Evolutionary conservation across 2,329 filamentous ascomycete genomes (phyloP).

Genomic region (Aspergillus amoenus): DNA sequence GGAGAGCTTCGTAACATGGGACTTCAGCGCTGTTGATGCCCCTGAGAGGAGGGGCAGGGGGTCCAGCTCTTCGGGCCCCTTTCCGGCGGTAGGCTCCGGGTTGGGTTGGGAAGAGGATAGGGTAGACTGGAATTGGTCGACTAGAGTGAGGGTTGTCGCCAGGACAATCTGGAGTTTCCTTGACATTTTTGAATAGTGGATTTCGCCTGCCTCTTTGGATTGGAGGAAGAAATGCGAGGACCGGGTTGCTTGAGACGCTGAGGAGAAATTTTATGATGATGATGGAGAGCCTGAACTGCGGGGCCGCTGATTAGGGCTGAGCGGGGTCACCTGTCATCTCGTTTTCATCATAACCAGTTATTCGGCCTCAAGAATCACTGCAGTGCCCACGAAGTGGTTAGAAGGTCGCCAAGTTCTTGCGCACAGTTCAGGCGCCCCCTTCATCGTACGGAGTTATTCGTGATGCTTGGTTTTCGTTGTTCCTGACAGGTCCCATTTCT

Average conservation of each 20-base stretch:
- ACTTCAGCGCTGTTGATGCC: slow-evolving; percentile 70
- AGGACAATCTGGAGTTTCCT: slow-evolving; percentile 33
- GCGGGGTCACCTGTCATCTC: slow-evolving; percentile 26
- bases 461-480: background rate
- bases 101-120: slow-evolving; percentile 27
- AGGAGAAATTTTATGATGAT: slow-evolving; percentile 27
- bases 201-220: slow-evolving; percentile 9
- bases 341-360: too few species aligned
- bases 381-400: too few species aligned
- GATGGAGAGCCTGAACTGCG: slow-evolving; percentile 21
- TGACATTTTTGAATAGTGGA: slow-evolving; percentile 23
- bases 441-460: too few species aligned
- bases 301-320: slow-evolving; percentile 34
- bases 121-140: slow-evolving; percentile 40
- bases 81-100: background rate
- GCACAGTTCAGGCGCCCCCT: too few species aligned
- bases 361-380: too few species aligned
- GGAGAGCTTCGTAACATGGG: slow-evolving; percentile 83
- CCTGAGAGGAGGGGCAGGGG: slow-evolving; percentile 69
- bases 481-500: background rate
- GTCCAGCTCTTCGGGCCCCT: slow-evolving; percentile 19
- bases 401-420: too few species aligned
- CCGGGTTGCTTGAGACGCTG: slow-evolving; percentile 1
- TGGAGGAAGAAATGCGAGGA: background rate
- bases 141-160: slow-evolving; percentile 36